Evolutionary conservation across 345 rosid species (phyloP).

Genomic region (Dipteronia sinensis): DNA sequence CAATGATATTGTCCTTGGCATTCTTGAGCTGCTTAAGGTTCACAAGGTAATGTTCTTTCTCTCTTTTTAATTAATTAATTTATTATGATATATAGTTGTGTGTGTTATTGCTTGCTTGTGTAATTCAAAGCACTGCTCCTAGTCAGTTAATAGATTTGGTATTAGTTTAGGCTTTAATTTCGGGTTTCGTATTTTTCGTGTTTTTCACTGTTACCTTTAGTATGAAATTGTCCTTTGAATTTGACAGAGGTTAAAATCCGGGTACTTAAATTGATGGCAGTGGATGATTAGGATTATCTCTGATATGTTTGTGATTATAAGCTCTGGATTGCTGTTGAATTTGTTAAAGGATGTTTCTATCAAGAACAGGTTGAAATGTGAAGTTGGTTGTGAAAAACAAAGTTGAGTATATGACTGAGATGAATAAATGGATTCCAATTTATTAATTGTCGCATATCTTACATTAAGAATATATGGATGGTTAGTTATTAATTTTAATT

Average conservation of each 20-base stretch:
- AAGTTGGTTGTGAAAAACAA: background rate
- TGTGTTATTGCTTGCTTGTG: background rate
- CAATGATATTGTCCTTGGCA: conserved; percentile 92
- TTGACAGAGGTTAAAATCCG: background rate
- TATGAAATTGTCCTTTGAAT: background rate
- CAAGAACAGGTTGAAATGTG: background rate
- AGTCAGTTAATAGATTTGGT: background rate
- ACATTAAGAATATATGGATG: background rate
- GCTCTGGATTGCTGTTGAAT: background rate
- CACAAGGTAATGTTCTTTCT: conserved; percentile 56
- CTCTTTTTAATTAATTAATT: background rate
- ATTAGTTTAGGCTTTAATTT: background rate
- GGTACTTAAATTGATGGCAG: background rate
- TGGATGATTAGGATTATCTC: background rate
- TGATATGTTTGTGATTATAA: background rate
- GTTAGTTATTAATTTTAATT: background rate
- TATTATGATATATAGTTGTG: background rate
- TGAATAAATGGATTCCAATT: background rate
- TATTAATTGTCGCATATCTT: background rate
- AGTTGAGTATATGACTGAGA: background rate
- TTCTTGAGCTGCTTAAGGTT: conserved; percentile 91
- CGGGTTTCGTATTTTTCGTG: background rate
- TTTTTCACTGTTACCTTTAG: background rate
- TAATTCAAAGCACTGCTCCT: background rate
- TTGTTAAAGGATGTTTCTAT: conserved; percentile 3